These are phyloP conservation scores for Aspergillus sp. DNA, from an alignment of 2,329 filamentous ascomycete species.

Conservation along the genomic window DNA sequence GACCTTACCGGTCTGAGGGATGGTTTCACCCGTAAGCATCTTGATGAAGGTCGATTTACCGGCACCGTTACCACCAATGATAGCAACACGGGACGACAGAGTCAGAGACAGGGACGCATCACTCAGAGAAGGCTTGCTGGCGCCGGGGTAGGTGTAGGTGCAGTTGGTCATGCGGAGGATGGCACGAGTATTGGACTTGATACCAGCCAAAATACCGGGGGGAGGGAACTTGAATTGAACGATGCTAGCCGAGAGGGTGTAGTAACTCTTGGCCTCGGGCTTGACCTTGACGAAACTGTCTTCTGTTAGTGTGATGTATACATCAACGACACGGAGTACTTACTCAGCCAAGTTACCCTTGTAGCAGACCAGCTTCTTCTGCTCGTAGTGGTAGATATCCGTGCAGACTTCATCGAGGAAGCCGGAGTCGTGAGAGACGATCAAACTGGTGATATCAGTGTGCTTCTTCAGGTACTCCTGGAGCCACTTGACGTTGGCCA, in stretches of 20 bases:
- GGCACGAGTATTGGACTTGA: constrained; percentile 90
- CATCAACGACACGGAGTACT: not conserved
- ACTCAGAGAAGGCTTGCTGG: constrained; percentile 79
- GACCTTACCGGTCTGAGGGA: constrained; percentile 80
- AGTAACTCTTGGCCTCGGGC: constrained; percentile 96
- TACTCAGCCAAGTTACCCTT: constrained; percentile 51
- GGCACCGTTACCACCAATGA: constrained; percentile 96
- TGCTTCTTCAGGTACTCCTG: constrained; percentile 95
- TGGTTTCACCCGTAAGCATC: constrained; percentile 86
- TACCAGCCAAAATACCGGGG: constrained; percentile 88
- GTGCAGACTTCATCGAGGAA: constrained; percentile 98
- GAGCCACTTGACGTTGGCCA: constrained; percentile 93
- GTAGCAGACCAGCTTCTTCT: constrained; percentile 78
- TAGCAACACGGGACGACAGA: constrained; percentile 88
- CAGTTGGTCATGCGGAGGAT: constrained; percentile 94
- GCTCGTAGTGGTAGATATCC: constrained; percentile 98
- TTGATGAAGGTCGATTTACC: constrained; percentile 99
- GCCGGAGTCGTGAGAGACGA: constrained; percentile 96
- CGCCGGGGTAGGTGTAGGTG: constrained; percentile 89
- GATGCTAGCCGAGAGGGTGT: constrained; percentile 83
- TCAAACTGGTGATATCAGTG: constrained; percentile 93
- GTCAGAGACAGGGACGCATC: constrained; percentile 87
- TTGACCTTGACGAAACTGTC: constrained; percentile 75
- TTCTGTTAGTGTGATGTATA: not conserved
- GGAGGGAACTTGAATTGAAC: constrained; percentile 98